Evolutionary conservation across 371 early-diverging fungal genomes (phyloP).

Genomic region (Batkoa obscura): DNA sequence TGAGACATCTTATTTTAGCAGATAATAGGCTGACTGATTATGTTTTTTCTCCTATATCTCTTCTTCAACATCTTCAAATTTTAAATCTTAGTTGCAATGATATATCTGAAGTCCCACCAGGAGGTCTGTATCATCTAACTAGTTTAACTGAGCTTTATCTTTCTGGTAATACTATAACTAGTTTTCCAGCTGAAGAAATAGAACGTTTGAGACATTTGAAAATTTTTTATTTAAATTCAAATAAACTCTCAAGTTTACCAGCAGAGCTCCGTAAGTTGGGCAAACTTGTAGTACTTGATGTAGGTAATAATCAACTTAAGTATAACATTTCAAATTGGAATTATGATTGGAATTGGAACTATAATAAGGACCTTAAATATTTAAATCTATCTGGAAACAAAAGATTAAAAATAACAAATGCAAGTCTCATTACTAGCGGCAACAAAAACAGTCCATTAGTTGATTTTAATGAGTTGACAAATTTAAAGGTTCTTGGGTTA

Average conservation of each 20-base stretch:
- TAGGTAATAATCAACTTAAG: conserved; percentile 68
- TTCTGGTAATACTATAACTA: conserved; percentile 65
- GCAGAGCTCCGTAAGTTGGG: conserved; percentile 73
- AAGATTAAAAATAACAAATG: conserved; percentile 62
- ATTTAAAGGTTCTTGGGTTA: conserved; percentile 60
- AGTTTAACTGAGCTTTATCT: conserved; percentile 55
- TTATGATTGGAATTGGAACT: conserved; percentile 94
- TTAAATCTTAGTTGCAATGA: conserved; percentile 73
- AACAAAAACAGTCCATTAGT: conserved; percentile 15
- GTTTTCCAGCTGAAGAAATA: conserved; percentile 70
- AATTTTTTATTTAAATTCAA: conserved; percentile 69
- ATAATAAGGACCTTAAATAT: conserved; percentile 72
- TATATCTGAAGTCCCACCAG: conserved; percentile 55
- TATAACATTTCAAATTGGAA: conserved; percentile 91
- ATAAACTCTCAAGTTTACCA: conserved; percentile 73
- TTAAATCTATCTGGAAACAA: conserved; percentile 83
- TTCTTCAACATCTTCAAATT: conserved; percentile 45
- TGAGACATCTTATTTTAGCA: conserved; percentile 41
- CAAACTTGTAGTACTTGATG: conserved; percentile 57
- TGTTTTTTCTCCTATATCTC: conserved; percentile 46
- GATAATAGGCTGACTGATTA: conserved; percentile 78
- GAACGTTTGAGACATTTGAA: conserved; percentile 45
- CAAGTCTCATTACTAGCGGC: conserved; percentile 18
- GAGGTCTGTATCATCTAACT: conserved; percentile 22
- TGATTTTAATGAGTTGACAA: conserved; percentile 54